Evolutionary conservation across 2,329 filamentous ascomycete genomes (phyloP).

Genomic region (Periconia macrospinosa): DNA sequence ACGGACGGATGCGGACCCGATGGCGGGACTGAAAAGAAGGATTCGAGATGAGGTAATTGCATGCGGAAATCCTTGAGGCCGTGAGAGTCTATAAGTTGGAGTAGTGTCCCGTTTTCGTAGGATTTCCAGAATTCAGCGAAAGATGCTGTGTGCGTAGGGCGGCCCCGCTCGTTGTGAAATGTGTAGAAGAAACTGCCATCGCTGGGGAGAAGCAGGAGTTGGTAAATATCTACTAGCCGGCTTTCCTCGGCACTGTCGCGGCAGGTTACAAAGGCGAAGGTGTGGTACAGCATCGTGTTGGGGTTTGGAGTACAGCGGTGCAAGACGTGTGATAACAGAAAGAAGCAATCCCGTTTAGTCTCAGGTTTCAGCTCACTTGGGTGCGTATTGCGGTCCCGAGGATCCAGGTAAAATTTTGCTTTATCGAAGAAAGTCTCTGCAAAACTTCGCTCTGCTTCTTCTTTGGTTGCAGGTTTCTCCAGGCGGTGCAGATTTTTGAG

Average conservation of each 20-base stretch:
- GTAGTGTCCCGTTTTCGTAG: constrained; percentile 24
- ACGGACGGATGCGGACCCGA: constrained; percentile 20
- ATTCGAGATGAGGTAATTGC: constrained; percentile 16
- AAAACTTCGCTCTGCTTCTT: constrained; percentile 15
- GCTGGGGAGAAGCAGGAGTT: constrained; percentile 15
- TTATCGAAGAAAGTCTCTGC: constrained; percentile 18
- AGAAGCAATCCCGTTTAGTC: constrained; percentile 15
- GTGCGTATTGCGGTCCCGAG: constrained; percentile 13
- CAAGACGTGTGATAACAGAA: constrained; percentile 9
- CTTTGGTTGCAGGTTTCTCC: constrained; percentile 13
- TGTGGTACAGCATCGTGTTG: constrained; percentile 11
- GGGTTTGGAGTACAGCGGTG: constrained; percentile 14
- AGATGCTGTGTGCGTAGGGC: constrained; percentile 6
- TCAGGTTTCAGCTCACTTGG: constrained; percentile 18
- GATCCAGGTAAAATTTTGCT: constrained; percentile 19
- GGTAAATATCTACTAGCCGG: constrained; percentile 15
- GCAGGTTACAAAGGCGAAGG: constrained; percentile 25
- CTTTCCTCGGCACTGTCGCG: constrained; percentile 14
- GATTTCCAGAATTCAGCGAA: constrained; percentile 33
- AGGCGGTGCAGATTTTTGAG: constrained; percentile 22
- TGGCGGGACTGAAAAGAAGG: constrained; percentile 18
- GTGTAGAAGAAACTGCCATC: constrained; percentile 8
- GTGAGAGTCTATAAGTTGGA: constrained; percentile 30
- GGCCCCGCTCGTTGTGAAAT: constrained; percentile 6
- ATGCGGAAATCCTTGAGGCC: constrained; percentile 18